Evolutionary conservation across 176 grass and related monocot genomes (phyloP).

Genomic region (Triticum monococcum): DNA sequence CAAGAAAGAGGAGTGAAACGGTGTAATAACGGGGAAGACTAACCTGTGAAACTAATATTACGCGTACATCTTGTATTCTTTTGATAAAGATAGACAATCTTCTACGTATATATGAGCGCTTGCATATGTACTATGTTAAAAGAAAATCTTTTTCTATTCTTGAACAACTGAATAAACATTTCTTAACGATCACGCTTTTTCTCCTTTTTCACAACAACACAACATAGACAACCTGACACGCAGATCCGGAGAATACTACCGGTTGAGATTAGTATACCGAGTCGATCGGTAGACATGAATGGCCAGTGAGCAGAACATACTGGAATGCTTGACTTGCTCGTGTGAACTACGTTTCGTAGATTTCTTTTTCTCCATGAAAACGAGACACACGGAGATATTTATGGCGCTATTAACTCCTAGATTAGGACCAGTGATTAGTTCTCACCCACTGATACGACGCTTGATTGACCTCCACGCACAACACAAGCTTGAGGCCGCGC

Average conservation of each 20-base stretch:
- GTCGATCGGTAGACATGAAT: neutral
- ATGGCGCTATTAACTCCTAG: neutral
- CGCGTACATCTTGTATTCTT: too few relatives aligned
- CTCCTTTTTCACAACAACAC: neutral
- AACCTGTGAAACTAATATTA: neutral
- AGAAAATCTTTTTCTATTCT: neutral
- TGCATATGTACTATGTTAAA: too few relatives aligned
- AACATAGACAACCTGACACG: neutral
- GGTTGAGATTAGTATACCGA: neutral
- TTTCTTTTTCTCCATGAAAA: neutral
- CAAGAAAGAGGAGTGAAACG: too few relatives aligned
- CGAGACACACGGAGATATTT: neutral
- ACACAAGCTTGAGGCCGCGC: neutral
- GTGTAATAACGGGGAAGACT: accelerated
- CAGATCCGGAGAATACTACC: neutral
- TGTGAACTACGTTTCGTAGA: neutral
- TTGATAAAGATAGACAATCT: too few relatives aligned
- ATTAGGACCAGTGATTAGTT: neutral
- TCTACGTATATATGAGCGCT: neutral
- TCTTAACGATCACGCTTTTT: neutral
- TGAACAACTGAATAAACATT: neutral
- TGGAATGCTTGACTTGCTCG: neutral
- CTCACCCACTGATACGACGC: neutral
- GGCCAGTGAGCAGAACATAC: neutral
- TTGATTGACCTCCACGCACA: neutral